Conservation (phyloP, 805 yeast genomes). For the Starmerella apis region DNA sequence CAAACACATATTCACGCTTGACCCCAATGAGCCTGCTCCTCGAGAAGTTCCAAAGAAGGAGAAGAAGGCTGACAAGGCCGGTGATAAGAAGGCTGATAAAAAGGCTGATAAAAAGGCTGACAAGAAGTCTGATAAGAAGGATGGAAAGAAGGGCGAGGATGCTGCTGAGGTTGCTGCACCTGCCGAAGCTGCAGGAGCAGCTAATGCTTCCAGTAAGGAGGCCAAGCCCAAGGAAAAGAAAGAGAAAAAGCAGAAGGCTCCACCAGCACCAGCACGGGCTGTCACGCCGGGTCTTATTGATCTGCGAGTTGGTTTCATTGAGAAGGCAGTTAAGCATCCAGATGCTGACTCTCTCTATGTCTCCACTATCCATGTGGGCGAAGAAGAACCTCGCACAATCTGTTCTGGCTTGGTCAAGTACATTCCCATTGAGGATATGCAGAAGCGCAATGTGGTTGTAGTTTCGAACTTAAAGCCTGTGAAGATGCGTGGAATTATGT, state of each 20-base stretch:
- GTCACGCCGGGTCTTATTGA: conserved; percentile 68
- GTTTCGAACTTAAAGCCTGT: conserved; percentile 97
- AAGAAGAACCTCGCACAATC: conserved; percentile 93
- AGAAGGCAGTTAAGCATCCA: conserved; percentile 94
- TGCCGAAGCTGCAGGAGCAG: background rate
- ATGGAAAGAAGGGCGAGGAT: conserved; percentile 10
- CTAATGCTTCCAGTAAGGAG: conserved; percentile 15
- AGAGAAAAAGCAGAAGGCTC: conserved; percentile 46
- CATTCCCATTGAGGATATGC: conserved; percentile 88
- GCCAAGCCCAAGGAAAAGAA: conserved; percentile 29
- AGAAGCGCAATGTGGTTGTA: conserved; percentile 77
- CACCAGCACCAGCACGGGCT: conserved; percentile 37
- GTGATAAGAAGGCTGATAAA: conserved; percentile 29
- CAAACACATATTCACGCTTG: conserved; percentile 45
- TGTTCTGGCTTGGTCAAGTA: conserved; percentile 93
- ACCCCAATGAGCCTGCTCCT: conserved; percentile 55
- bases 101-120: conserved; percentile 30
- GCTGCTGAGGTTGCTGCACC: conserved; percentile 21
- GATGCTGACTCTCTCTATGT: conserved; percentile 95
- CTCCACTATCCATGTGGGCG: conserved; percentile 94
- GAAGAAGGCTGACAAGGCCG: conserved; percentile 30
- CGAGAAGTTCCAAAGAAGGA: conserved; percentile 47
- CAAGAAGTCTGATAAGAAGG: conserved; percentile 8
- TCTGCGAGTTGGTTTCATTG: conserved; percentile 90
- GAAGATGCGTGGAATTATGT: conserved; percentile 93